Evolutionary conservation across 164 flowering plant genomes (phyloP).

Genomic region (Berberis thunbergii): DNA sequence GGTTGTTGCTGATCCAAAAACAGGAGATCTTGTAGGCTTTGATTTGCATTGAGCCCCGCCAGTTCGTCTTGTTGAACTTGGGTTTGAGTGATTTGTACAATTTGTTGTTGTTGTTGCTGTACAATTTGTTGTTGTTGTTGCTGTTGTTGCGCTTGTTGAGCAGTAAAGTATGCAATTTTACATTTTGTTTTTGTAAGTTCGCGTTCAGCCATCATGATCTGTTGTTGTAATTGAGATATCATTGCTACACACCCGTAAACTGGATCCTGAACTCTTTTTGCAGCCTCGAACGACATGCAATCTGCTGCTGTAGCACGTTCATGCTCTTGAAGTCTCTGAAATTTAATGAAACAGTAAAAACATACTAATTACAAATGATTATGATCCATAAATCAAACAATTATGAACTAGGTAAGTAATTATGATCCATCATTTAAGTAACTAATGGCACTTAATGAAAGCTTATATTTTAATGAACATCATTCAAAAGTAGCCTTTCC

Average conservation of each 20-base stretch:
- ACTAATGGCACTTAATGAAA: too few species aligned
- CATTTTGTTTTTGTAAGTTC: constrained; percentile 19
- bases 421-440: too few species aligned
- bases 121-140: neutral
- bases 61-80: too few species aligned
- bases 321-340: constrained; percentile 26
- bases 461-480: too few species aligned
- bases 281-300: constrained; percentile 22
- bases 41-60: too few species aligned
- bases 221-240: constrained; percentile 22
- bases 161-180: constrained; percentile 13
- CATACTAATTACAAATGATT: too few species aligned
- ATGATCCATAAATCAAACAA: too few species aligned
- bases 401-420: too few species aligned
- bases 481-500: too few species aligned
- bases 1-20: too few species aligned
- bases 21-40: too few species aligned
- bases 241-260: constrained; percentile 29
- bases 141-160: constrained; percentile 8
- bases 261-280: constrained; percentile 21
- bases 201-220: constrained; percentile 10
- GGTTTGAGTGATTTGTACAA: too few species aligned
- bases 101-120: neutral
- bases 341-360: neutral
- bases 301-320: constrained; percentile 25